These are phyloP conservation scores for Lithohypha guttulata DNA, from an alignment of 2,329 filamentous ascomycete species.

Conservation along the genomic window DNA sequence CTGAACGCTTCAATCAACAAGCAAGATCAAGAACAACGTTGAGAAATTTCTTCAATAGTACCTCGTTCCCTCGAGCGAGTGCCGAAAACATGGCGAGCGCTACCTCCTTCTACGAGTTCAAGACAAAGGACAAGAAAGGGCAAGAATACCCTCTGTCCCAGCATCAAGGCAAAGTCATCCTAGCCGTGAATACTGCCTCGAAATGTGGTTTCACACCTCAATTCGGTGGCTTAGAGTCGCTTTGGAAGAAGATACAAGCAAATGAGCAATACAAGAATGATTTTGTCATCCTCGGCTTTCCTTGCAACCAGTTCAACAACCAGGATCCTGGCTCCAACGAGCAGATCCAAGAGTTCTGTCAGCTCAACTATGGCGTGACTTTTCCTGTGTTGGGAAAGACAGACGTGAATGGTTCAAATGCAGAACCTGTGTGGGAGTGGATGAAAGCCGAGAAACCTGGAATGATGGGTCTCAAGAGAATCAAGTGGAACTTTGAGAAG, in stretches of 20 bases:
- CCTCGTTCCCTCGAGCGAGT: too few relatives aligned
- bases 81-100: constrained; percentile 51
- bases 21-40: too few relatives aligned
- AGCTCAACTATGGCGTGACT: constrained; percentile 83
- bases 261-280: constrained; percentile 59
- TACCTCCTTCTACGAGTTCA: constrained; percentile 72
- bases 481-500: constrained; percentile 99
- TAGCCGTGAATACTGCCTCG: constrained; percentile 94
- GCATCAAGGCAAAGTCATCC: constrained; percentile 83
- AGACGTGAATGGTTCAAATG: constrained; percentile 80
- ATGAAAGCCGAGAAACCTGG: constrained; percentile 63
- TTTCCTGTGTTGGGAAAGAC: constrained; percentile 90
- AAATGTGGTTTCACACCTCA: constrained; percentile 99
- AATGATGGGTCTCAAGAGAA: constrained; percentile 67
- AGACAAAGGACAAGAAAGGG: constrained; percentile 70
- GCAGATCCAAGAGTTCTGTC: constrained; percentile 75
- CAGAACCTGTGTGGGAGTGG: constrained; percentile 70
- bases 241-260: constrained; percentile 61
- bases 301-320: constrained; percentile 91
- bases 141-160: constrained; percentile 56
- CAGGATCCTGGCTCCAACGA: constrained; percentile 82
- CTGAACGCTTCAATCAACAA: too few relatives aligned
- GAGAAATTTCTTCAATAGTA: background rate
- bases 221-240: constrained; percentile 77
- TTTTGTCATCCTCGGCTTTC: constrained; percentile 86